Evolutionary conservation across 1,139 yeast genomes (phyloP), one percentile per base, ranked within the genome.

Genomic region (Yamadazyma membranifaciens): DNA sequence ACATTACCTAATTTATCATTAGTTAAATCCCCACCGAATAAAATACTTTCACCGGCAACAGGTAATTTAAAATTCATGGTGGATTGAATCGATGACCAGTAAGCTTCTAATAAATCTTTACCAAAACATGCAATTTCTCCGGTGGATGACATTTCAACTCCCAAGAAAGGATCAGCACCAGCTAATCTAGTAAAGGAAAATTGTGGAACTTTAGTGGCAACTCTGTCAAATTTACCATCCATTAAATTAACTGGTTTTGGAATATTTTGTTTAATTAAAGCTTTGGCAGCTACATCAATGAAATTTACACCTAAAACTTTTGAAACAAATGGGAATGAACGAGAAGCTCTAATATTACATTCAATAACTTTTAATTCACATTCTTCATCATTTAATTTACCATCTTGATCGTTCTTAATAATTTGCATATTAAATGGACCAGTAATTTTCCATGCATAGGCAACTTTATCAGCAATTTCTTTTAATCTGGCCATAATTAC

Each of bases 401-500:
- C 75, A 44, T 65, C 53, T 38, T 60, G 66, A 54, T 73, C 71
- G 56, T 83, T 81, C 66, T 84, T 83, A 64, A 91, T 92, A 64
- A 92, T 83, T 73, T 92, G 98, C 95, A 92, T 92, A 71, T 92
- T 92, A 79, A 87, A 92, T 16, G 98, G 98, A 56, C 98, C 98
- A 36, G 97, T 87, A 54, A 92, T 91, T 47, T 87, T 86, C 91
- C 94, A 89, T 11, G 98, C 98, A 43, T 72, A 62, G 35, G 96
- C 98, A 57, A 92, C 96, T 71, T 88, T 89, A 57, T 83, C 92
- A 39, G 98, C 89, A 54, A 91, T 86, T 34, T 71, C 84, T 62
- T 83, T 84, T 50, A 87, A 69, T 60, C 92, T 76, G 24, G 51
- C 63, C 72, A 86, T 73, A 39, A 81, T 70, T 9, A 65, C 69